Evolutionary conservation across 2,329 filamentous ascomycete genomes (phyloP).

Genomic region (Colletotrichum spinosum): DNA sequence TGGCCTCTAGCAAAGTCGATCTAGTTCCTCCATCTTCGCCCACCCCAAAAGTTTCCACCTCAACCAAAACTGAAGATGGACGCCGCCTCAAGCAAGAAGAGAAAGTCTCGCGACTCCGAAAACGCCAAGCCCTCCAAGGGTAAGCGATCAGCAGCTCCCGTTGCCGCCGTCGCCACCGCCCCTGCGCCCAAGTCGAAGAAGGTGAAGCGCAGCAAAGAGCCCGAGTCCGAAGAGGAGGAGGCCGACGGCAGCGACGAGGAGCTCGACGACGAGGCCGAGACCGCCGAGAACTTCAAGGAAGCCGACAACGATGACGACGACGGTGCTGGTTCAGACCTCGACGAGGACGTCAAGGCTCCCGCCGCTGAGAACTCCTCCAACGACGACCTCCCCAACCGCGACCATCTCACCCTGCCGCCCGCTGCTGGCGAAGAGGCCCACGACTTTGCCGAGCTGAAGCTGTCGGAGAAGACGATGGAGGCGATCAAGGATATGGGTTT

Average conservation of each 20-base stretch:
- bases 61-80: slow-evolving; percentile 35
- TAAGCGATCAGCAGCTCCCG: neutral
- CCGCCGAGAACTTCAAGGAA: slow-evolving; percentile 41
- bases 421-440: slow-evolving; percentile 71
- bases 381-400: slow-evolving; percentile 47
- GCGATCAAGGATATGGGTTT: slow-evolving; percentile 94
- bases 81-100: slow-evolving; percentile 54
- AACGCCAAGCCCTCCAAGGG: slow-evolving; percentile 36
- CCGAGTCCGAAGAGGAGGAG: slow-evolving; percentile 42
- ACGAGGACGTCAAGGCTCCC: slow-evolving; percentile 38
- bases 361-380: slow-evolving; percentile 18
- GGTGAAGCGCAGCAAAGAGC: slow-evolving; percentile 50
- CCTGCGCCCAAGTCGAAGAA: slow-evolving; percentile 56
- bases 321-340: slow-evolving; percentile 40
- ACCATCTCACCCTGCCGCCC: slow-evolving; percentile 61
- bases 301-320: slow-evolving; percentile 44
- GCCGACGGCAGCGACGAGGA: slow-evolving; percentile 43
- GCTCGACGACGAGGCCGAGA: slow-evolving; percentile 45
- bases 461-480: slow-evolving; percentile 89
- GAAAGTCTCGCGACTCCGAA: slow-evolving; percentile 51
- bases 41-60: slow-evolving; percentile 28
- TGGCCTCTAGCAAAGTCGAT: neutral
- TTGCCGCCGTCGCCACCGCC: slow-evolving; percentile 42
- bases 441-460: slow-evolving; percentile 83
- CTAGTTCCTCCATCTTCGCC: neutral